phyloP scores from a whole-genome alignment of 148 eudicot species.

The Rhododendron ovatum region DNA sequence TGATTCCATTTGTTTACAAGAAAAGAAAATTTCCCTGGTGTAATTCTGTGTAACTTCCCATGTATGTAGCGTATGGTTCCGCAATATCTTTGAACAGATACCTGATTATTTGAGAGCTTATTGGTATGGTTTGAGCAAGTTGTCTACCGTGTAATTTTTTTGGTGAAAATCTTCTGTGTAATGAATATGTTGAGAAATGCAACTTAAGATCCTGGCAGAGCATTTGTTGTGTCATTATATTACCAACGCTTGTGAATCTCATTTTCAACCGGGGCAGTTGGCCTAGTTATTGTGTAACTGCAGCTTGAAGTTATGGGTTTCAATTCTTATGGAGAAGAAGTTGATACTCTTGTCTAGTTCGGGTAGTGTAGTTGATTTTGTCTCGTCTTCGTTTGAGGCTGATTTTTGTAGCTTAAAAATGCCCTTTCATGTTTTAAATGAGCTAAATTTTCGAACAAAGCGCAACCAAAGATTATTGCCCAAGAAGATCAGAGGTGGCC shows the following conservation, averaged over 20 bases:
- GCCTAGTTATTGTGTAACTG: background rate
- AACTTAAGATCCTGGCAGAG: background rate
- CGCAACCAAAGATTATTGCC: background rate
- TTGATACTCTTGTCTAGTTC: background rate
- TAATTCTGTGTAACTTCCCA: background rate
- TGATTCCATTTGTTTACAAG: background rate
- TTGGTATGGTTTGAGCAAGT: background rate
- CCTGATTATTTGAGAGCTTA: background rate
- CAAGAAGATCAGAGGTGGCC: background rate
- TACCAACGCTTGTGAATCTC: background rate
- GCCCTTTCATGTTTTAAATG: background rate
- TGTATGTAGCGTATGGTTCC: background rate
- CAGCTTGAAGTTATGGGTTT: background rate
- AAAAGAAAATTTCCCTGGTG: background rate
- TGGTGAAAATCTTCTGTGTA: background rate
- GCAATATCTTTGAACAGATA: background rate
- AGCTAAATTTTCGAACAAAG: background rate
- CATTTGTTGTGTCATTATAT: background rate
- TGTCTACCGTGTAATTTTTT: background rate
- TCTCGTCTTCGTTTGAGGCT: background rate
- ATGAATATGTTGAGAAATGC: background rate
- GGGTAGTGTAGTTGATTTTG: background rate
- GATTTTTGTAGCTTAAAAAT: background rate
- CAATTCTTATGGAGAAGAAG: background rate
- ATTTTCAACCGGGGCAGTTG: background rate